A percentile compares a stretch with the other conserved stretches of the same genome.
These are phyloP conservation scores for Prinsepia uniflora DNA, from an alignment of 306 rosid genomes.

Conservation along the genomic window DNA sequence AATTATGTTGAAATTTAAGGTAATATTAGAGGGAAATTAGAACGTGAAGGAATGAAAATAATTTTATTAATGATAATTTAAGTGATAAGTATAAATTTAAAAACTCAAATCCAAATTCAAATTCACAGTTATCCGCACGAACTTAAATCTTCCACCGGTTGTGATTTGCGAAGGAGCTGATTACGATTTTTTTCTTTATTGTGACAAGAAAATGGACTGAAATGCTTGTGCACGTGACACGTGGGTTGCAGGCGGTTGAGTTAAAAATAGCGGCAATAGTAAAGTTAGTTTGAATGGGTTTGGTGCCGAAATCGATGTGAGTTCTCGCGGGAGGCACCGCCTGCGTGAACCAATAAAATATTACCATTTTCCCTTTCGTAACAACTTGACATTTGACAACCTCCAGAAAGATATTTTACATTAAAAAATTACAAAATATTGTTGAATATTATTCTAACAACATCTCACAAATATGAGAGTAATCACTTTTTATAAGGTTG, in stretches of 20 bases:
- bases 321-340: conserved; percentile 63
- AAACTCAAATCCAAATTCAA: no score
- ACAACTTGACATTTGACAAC: background rate
- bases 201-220: background rate
- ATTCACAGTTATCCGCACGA: no score
- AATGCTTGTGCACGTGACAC: conserved; percentile 2
- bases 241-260: background rate
- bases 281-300: background rate
- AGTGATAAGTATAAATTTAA: no score
- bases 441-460: background rate
- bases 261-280: background rate
- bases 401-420: background rate
- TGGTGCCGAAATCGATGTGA: conserved; percentile 47
- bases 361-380: background rate
- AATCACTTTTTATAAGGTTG: no score
- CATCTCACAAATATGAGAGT: background rate
- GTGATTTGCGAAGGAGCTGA: no score
- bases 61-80: no score
- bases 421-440: conserved; percentile 7
- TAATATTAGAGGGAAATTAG: no score
- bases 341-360: conserved; percentile 41
- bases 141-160: no score
- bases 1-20: no score
- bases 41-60: no score
- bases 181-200: background rate